Evolutionary conservation across 192 early-diverging fungal genomes (phyloP).

Genomic region (Dispira simplex): DNA sequence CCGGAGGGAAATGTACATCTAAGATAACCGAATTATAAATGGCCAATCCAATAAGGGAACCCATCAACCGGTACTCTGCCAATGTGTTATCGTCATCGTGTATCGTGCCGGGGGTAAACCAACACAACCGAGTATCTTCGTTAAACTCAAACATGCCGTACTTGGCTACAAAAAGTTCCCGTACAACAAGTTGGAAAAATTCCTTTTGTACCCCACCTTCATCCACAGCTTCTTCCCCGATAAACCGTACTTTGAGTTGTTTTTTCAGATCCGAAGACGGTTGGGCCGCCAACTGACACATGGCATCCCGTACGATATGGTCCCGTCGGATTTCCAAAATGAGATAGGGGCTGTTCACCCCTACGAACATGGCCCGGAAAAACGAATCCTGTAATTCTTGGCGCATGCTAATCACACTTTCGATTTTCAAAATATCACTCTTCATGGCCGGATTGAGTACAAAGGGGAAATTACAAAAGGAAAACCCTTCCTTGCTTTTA

Average conservation of each 20-base stretch:
- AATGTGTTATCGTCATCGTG: constrained; percentile 29
- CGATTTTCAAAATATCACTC: constrained; percentile 54
- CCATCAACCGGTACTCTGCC: constrained; percentile 76
- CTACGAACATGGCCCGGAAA: constrained; percentile 58
- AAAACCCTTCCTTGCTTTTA: constrained; percentile 44
- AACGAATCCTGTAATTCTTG: constrained; percentile 57
- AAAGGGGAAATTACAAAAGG: constrained; percentile 64
- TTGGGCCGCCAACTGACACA: constrained; percentile 62
- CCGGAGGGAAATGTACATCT: constrained; percentile 77
- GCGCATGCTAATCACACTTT: constrained; percentile 55
- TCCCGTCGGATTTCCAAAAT: constrained; percentile 55
- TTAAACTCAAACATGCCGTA: constrained; percentile 74
- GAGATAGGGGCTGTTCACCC: constrained; percentile 59
- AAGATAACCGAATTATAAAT: constrained; percentile 88
- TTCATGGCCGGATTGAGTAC: constrained; percentile 54
- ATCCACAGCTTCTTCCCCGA: constrained; percentile 86
- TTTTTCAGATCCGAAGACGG: constrained; percentile 75
- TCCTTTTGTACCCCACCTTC: constrained; percentile 92
- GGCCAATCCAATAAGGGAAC: constrained; percentile 76
- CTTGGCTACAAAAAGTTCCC: constrained; percentile 72
- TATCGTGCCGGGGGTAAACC: constrained; percentile 52
- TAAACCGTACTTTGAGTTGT: constrained; percentile 79
- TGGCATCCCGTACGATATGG: constrained; percentile 48
- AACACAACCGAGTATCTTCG: constrained; percentile 67
- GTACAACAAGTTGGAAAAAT: constrained; percentile 80